Evolutionary conservation across 176 grass and related monocot species (phyloP).

Genomic region (Musa troglodytarum): DNA sequence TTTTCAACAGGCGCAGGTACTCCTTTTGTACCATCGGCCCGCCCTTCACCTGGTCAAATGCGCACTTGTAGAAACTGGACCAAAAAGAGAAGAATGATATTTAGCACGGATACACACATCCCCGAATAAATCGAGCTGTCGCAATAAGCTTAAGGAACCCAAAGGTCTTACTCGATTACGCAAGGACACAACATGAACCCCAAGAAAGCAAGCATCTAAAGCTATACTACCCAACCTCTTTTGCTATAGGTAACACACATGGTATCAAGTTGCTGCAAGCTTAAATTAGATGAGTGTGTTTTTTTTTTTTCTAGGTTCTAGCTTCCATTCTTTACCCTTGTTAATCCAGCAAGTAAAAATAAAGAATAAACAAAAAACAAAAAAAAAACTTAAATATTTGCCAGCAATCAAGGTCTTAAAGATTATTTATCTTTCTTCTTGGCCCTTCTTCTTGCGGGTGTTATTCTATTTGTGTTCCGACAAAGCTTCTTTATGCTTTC

Average conservation of each 20-base stretch:
- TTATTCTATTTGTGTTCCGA: no score
- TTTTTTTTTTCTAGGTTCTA: background rate
- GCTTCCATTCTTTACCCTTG: background rate
- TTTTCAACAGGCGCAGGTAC: conserved; percentile 39
- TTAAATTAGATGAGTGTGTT: background rate
- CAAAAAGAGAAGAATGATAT: background rate
- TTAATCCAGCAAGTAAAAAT: no score
- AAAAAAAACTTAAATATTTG: no score
- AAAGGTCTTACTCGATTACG: background rate
- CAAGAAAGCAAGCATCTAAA: background rate
- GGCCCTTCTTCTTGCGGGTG: no score
- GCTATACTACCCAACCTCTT: background rate
- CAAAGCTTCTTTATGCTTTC: background rate
- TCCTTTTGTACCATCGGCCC: conserved; percentile 46
- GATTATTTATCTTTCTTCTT: no score
- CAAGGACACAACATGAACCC: background rate
- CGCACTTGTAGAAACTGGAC: conserved; percentile 59
- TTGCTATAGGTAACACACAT: background rate
- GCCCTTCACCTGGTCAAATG: conserved; percentile 51
- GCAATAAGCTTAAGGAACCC: background rate
- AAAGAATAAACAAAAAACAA: no score
- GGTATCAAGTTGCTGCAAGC: background rate
- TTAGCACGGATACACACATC: background rate
- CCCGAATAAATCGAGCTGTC: background rate
- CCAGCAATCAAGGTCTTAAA: no score